Conservation (phyloP, 2,329 filamentous ascomycete genomes). For the Aschersonia sp. region DNA sequence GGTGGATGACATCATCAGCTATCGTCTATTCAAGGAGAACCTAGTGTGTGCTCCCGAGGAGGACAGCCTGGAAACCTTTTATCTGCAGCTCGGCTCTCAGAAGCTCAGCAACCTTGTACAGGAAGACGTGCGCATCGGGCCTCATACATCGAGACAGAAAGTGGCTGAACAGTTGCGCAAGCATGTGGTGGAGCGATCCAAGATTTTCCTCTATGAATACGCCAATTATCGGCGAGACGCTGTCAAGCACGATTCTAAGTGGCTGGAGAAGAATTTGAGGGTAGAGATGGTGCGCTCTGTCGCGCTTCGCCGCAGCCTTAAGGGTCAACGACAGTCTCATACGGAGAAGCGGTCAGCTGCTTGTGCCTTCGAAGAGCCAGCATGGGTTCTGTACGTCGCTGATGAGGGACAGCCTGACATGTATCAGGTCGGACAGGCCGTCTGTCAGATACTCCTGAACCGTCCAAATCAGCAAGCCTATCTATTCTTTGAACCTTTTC, state of each 20-base stretch:
- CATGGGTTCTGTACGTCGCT: slow-evolving; percentile 63
- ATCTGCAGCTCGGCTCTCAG: slow-evolving; percentile 64
- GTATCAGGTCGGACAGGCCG: slow-evolving; percentile 81
- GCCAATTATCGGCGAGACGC: slow-evolving; percentile 55
- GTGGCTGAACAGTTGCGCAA: slow-evolving; percentile 58
- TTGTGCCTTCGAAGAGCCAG: slow-evolving; percentile 35
- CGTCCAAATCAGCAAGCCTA: slow-evolving; percentile 81
- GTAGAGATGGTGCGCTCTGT: slow-evolving; percentile 71
- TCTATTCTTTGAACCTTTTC: slow-evolving; percentile 78
- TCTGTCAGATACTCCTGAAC: slow-evolving; percentile 67
- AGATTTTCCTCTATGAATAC: slow-evolving; percentile 76
- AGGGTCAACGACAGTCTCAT: slow-evolving; percentile 53
- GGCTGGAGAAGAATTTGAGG: slow-evolving; percentile 74
- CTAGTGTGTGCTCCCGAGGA: slow-evolving; percentile 84
- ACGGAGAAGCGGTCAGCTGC: slow-evolving; percentile 65
- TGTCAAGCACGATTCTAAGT: slow-evolving; percentile 78
- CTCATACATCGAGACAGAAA: slow-evolving; percentile 49
- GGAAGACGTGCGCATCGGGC: slow-evolving; percentile 61
- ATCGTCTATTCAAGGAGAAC: slow-evolving; percentile 72
- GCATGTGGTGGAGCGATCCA: slow-evolving; percentile 74
- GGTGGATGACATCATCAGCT: slow-evolving; percentile 79
- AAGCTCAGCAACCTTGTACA: slow-evolving; percentile 65
- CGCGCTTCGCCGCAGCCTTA: slow-evolving; percentile 61
- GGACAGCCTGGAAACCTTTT: slow-evolving; percentile 73
- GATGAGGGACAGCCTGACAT: slow-evolving; percentile 57